Evolutionary conservation across 2,329 filamentous ascomycete species (phyloP).

Genomic region (Penicillium sp.): DNA sequence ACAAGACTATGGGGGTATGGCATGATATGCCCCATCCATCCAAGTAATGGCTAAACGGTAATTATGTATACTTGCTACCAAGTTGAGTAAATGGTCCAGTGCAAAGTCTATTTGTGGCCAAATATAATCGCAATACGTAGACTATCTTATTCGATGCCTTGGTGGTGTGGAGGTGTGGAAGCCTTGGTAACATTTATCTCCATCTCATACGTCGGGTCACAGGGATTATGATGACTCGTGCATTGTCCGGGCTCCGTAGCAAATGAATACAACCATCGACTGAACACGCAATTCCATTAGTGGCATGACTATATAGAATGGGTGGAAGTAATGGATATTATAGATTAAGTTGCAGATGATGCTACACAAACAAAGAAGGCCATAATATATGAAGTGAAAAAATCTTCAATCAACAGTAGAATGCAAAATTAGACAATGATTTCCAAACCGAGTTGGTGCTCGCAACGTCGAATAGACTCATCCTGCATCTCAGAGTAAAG

Average conservation of each 20-base stretch:
- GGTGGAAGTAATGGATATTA: neutral
- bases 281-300: no score
- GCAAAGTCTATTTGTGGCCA: neutral
- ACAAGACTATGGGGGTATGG: neutral
- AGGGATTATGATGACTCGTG: neutral
- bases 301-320: neutral
- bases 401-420: neutral
- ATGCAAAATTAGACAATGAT: constrained; percentile 3
- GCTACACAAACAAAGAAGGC: neutral
- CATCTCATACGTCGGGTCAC: no score
- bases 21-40: neutral
- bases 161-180: no score
- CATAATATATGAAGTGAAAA: no score
- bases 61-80: neutral
- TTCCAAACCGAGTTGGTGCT: constrained; percentile 15
- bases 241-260: no score
- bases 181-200: neutral
- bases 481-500: constrained; percentile 31
- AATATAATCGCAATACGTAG: neutral
- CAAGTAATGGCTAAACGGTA: neutral
- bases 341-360: neutral
- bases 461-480: constrained; percentile 28
- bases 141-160: neutral
- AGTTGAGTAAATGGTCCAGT: neutral
- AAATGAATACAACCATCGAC: neutral